These are phyloP conservation scores for Pichia eremophila DNA, from an alignment of 805 yeast genomes.

Conservation along the genomic window DNA sequence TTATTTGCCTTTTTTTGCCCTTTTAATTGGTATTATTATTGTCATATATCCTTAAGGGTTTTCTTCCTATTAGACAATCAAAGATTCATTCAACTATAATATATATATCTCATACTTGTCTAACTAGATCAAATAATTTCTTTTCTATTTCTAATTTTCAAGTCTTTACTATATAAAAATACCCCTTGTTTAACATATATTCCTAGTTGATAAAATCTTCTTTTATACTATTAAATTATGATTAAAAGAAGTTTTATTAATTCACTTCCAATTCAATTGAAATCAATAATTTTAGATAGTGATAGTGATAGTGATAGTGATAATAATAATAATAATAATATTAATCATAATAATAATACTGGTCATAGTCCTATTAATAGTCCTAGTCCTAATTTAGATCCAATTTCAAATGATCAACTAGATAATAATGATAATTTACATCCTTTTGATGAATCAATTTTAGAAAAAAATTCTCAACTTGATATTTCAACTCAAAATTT, in stretches of 20 bases:
- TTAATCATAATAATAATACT: neutral
- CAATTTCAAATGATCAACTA: neutral
- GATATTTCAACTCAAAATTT: conserved; percentile 7
- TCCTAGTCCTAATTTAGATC: too few relatives aligned
- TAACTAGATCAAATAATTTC: too few relatives aligned
- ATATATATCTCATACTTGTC: too few relatives aligned
- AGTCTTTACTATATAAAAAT: too few relatives aligned
- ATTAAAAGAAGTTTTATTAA: conserved; percentile 16
- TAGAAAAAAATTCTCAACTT: neutral
- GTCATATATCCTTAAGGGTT: too few relatives aligned
- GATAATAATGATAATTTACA: neutral
- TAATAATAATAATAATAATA: neutral
- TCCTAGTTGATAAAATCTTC: too few relatives aligned
- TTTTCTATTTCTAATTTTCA: too few relatives aligned
- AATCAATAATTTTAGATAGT: conserved; percentile 6
- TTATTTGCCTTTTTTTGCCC: too few relatives aligned
- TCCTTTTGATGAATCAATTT: conserved; percentile 4
- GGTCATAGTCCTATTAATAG: too few relatives aligned
- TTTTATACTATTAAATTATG: conserved; percentile 1
- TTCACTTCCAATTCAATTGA: conserved; percentile 12
- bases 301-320: neutral
- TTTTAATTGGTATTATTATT: too few relatives aligned
- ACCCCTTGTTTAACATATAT: neutral
- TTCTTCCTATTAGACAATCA: too few relatives aligned
- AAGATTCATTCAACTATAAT: too few relatives aligned